Base-by-base conservation (phyloP, 148 eudicot genomes). In the Silene latifolia region DNA sequence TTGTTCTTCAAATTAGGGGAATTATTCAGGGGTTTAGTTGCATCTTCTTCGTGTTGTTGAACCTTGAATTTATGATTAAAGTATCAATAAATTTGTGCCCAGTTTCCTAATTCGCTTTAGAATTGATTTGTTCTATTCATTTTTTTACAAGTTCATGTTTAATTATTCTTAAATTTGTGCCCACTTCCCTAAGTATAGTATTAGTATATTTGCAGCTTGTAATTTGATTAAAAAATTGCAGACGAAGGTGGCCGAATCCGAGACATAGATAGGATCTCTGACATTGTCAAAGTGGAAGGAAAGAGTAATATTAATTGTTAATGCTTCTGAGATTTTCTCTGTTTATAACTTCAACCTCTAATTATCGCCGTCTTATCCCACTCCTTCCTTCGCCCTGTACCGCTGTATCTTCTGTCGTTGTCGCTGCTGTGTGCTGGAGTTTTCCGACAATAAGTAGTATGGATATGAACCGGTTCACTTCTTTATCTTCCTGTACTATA, bases 401-500 rank as follows among this genome's bases (percentile, higher is more conserved):
- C 67, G 35, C 67, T 23, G 5, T 32, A 14, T 4, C 70, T 29
- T 21, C 61, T 60, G 15, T 48, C 29, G 44, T 8, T 48, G 13
- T 7, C 51, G 23, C 35, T 29, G 23, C 62, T 19, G 21, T 12
- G 9, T 14, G 15, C 20, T 24, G 23, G 21, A 53, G 13, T 23
- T 21, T 69, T 48, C 32, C 59, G 39, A 5, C 20, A 13, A 69
- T n/a, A 29, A 29, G 46, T 17, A 13, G 46, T 32, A 68, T 56
- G 64, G 7, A 59, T n/a, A 32, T 62, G 70, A 60, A 61, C 5
- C 23, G 58, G 18, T 32, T 7, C 58, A n/a, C n/a, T n/a, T 27
- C 85, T 8, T 83, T 64, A 61, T 81, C 88, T 74, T 23, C 82
- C 25, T 66, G 66, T 4, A 75, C 83, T 70, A 76, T 47, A 23